Conservation (phyloP, 768 basidiomycete species). For the Suillus americanus region DNA sequence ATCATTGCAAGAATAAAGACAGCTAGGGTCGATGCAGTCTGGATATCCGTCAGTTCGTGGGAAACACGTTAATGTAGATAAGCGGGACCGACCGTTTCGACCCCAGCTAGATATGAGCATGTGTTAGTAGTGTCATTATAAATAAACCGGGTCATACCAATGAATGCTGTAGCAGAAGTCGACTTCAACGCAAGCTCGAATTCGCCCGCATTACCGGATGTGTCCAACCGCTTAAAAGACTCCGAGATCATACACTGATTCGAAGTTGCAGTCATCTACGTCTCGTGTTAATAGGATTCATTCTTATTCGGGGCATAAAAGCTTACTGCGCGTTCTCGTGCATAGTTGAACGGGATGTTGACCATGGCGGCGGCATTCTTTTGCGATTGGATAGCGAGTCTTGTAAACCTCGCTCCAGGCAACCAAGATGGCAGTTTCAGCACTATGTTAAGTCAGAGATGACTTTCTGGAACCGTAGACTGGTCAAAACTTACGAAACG, state of each 20-base stretch:
- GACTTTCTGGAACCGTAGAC: constrained; percentile 1
- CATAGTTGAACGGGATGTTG: constrained; percentile 29
- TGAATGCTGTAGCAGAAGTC: constrained; percentile 33
- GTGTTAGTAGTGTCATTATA: constrained; percentile 7
- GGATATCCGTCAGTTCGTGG: constrained; percentile 6
- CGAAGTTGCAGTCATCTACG: constrained; percentile 22
- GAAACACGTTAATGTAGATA: background rate
- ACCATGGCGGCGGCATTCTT: constrained; percentile 29
- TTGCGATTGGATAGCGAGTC: constrained; percentile 29
- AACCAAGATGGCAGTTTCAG: constrained; percentile 34
- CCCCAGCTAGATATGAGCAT: constrained; percentile 18
- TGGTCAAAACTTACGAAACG: constrained; percentile 27
- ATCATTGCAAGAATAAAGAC: constrained; percentile 37
- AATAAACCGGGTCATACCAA: constrained; percentile 21
- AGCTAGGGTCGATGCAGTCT: constrained; percentile 34
- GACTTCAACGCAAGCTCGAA: constrained; percentile 30
- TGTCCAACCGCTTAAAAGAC: constrained; percentile 21
- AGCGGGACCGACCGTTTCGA: constrained; percentile 26
- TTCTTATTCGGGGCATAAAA: background rate
- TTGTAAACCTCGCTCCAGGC: constrained; percentile 34
- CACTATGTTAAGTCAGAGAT: constrained; percentile 22
- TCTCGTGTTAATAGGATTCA: background rate
- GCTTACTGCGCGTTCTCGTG: constrained; percentile 24
- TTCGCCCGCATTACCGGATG: constrained; percentile 14
- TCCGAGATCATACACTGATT: constrained; percentile 31